Base-by-base conservation (phyloP, 495 filamentous ascomycete species). In the Aspergillus coremiiformis region DNA sequence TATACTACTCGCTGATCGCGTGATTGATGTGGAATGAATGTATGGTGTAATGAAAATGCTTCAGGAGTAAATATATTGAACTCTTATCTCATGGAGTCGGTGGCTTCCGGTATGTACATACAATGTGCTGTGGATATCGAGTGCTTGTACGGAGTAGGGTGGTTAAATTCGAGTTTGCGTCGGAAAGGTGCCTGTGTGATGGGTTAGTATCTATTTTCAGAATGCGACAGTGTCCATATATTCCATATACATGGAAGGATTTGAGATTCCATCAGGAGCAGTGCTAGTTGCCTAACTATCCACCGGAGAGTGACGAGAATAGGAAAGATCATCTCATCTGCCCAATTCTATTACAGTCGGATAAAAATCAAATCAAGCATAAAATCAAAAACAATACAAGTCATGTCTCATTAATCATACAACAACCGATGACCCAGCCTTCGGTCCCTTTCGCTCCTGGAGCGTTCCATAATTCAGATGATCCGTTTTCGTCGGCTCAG, bases 1-100 rank as follows among this genome's bases (percentile, higher is more conserved):
- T 68, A 70, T 30, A 73, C 67, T 5, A 69, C 63, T 47, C 63
- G 67, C 11, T 72, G 53, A 49, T 43, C 15, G 20, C 4, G 5
- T 21, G 44, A 20, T 21, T 45, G 8, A n/a, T 45, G 11, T 29
- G 14, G 1, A 46, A 47, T 47, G 26, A 47, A 32, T 21, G 37
- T 35, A 35, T 35, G 6, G 14, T 3, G 14, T n/a, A n/a, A 35
- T 35, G 12, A 35, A 5, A 3, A 35, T 3, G 32, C 12, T 30
- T 4, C 3, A 23, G 17, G 12, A n/a, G n/a, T n/a, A n/a, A 19
- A 44, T 12, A n/a, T 24, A 44, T 24, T 14, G n/a, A n/a, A n/a
- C n/a, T n/a, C n/a, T n/a, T n/a, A n/a, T n/a, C n/a, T n/a, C n/a
- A n/a, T n/a, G n/a, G n/a, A n/a, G n/a, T n/a, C n/a, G n/a, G n/a